Base-by-base conservation (phyloP, 2,329 filamentous ascomycete genomes). In the Paecilomyces niveus region DNA sequence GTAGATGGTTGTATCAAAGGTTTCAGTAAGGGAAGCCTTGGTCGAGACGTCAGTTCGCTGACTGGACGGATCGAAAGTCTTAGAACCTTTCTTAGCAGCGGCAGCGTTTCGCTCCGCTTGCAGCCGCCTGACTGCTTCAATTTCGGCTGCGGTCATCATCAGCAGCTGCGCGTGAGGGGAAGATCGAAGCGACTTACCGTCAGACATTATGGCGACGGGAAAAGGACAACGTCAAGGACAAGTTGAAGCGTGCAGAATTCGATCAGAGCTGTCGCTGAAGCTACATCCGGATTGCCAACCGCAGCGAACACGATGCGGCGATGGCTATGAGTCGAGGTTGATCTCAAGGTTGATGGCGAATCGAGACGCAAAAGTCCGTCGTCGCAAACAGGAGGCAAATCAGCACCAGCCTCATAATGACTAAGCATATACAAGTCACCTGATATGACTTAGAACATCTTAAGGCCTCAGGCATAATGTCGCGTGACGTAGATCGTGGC, bases 51-150 rank as follows among this genome's bases (percentile, higher is more conserved):
- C 89, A 81, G 84, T 85, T 77, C 90, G 90, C 80, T 96, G 92
- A 79, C 80, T 87, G 70, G 87, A 85, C 64, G 85, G 81, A 78
- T 94, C 90, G 76, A 90, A 89, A 75, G 86, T 84, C 80, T 85
- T 89, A 74, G 87, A 89, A 78, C 89, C 87, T 81, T 92, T 92
- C 81, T 90, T 94, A 65, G 74, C 83, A 68, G 89, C 84, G 69
- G 85, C 82, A 74, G 89, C 88, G 77, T 96, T 96, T 74, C 92
- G 90, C 88, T 96, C 92, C 76, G 89, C 88, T 82, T 96, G 92
- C 73, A 93, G 88, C 81, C 87, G 89, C 78, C 87, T 87, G 76
- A 96, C 89, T 70, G 87, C 84, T 72, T 94, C 90, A 78, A 96
- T 94, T 77, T 95, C 91, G 76, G 89, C 88, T 82, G 60, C 6